These are phyloP conservation scores for Coffea humblotiana DNA, from an alignment of 305 asterid species.

Conservation along the genomic window DNA sequence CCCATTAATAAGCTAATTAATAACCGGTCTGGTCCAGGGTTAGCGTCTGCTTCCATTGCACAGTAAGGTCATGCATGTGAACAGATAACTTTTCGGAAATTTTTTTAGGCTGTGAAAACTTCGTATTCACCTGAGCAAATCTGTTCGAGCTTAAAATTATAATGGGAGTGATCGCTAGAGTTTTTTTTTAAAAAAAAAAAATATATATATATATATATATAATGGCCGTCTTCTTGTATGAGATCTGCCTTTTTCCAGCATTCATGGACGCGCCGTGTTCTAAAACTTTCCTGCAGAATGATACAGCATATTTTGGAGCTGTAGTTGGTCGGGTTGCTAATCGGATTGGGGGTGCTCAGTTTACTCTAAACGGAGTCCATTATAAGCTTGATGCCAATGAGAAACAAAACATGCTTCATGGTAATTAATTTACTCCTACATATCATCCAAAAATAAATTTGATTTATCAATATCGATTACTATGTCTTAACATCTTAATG, in stretches of 20 bases:
- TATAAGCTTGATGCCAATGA: slow-evolving; percentile 74
- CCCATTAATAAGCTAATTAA: background rate
- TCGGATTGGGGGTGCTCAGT: slow-evolving; percentile 71
- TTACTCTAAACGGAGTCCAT: slow-evolving; percentile 58
- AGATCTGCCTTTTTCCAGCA: background rate
- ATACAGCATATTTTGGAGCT: slow-evolving; percentile 58
- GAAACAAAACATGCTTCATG: slow-evolving; percentile 69
- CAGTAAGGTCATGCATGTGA: background rate
- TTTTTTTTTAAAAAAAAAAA: too few relatives aligned
- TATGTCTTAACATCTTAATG: background rate
- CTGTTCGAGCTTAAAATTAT: too few relatives aligned
- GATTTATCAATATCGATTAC: background rate
- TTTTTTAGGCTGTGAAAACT: background rate
- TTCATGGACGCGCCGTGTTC: too few relatives aligned
- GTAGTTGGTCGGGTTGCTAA: slow-evolving; percentile 78
- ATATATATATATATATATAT: too few relatives aligned
- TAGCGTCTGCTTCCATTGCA: background rate
- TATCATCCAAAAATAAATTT: background rate
- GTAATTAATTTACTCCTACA: slow-evolving; percentile 40
- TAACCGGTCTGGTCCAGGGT: slow-evolving; percentile 4
- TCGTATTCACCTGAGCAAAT: background rate
- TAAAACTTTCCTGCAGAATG: slow-evolving; percentile 45
- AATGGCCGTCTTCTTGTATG: background rate
- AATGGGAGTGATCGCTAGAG: too few relatives aligned
- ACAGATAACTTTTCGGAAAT: background rate